These are phyloP conservation scores for Hirsutella rhossiliensis DNA, from an alignment of 2,329 filamentous ascomycete genomes.

Conservation along the genomic window DNA sequence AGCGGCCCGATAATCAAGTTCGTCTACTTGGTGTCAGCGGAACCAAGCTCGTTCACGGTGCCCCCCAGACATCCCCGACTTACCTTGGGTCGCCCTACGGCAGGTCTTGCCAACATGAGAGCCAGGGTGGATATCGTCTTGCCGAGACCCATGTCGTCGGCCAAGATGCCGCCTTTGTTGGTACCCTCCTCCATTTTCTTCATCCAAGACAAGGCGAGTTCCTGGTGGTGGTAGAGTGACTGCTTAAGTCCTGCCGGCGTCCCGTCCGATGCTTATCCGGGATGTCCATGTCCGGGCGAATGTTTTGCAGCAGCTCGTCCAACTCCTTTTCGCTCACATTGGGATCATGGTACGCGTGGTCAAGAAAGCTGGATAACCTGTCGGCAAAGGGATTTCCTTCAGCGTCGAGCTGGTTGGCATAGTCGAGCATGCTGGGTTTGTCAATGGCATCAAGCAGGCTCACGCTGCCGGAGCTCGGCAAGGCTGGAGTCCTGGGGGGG, in stretches of 20 bases:
- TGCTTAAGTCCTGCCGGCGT: slow-evolving; percentile 59
- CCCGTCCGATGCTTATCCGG: slow-evolving; percentile 49
- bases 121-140: slow-evolving; percentile 81
- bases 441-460: slow-evolving; percentile 22
- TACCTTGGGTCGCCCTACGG: slow-evolving; percentile 28
- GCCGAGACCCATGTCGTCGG: slow-evolving; percentile 87
- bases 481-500: background rate
- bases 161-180: slow-evolving; percentile 79
- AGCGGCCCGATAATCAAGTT: slow-evolving; percentile 77
- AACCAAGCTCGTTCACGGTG: background rate
- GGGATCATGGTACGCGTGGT: slow-evolving; percentile 24
- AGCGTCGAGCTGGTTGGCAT: slow-evolving; percentile 18
- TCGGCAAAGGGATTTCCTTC: slow-evolving; percentile 23
- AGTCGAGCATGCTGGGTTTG: slow-evolving; percentile 25
- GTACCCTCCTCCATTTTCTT: slow-evolving; percentile 63
- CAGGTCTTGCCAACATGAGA: slow-evolving; percentile 58
- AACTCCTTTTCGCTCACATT: slow-evolving; percentile 48
- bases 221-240: slow-evolving; percentile 69
- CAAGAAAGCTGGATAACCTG: slow-evolving; percentile 19
- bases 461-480: slow-evolving; percentile 3
- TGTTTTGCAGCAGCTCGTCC: slow-evolving; percentile 57
- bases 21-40: slow-evolving; percentile 40
- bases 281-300: slow-evolving; percentile 58
- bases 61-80: slow-evolving; percentile 29
- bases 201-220: slow-evolving; percentile 75